Evolutionary conservation across 2,329 filamentous ascomycete genomes (phyloP), one percentile per base, ranked within the genome.

Genomic region (Fusarium sp.): DNA sequence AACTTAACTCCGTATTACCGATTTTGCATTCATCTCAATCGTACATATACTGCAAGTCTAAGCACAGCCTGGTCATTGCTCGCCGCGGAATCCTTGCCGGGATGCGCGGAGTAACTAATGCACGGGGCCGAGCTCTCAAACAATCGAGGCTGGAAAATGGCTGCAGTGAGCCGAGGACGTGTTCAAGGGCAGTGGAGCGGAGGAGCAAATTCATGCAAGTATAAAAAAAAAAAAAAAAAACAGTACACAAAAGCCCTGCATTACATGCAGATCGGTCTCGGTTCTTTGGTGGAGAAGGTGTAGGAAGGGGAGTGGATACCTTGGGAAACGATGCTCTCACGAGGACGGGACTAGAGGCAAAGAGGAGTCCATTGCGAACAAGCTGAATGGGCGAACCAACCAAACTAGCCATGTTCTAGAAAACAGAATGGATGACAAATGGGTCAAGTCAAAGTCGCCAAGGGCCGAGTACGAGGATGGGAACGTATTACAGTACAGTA

Each of bases 391-490:
- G 13, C 46, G 56, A 46, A 52, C 55, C 45, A 52, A n/a, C 9
- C 11, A 11, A 50, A 34, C 38, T 57, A 60, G 57, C 51, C 19
- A 67, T 39, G 43, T 74, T 74, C 71, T 71, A 74, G 72, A 74
- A 73, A 54, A 21, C 7, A 40, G 24, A 39, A 28, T 42, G n/a
- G 58, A 62, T 67, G 67, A 73, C 69, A 69, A 69, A 72, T 69
- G 42, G 53, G 31, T 24, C 31, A 53, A 26, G 43, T 50, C 24
- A 26, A 44, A 43, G 44, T 33, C 19, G 42, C 50, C 55, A 57
- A 60, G 39, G 54, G 34, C 60, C 49, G 49, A 66, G 62, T 55
- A 66, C 63, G 49, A 65, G 54, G 26, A 34, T 34, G 42, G 26
- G 9, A 34, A 14, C 24, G 36, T 31, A 31, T 31, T 31, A 31